Conservation (phyloP, 1,284 basidiomycete species). For the Malassezia sp. region DNA sequence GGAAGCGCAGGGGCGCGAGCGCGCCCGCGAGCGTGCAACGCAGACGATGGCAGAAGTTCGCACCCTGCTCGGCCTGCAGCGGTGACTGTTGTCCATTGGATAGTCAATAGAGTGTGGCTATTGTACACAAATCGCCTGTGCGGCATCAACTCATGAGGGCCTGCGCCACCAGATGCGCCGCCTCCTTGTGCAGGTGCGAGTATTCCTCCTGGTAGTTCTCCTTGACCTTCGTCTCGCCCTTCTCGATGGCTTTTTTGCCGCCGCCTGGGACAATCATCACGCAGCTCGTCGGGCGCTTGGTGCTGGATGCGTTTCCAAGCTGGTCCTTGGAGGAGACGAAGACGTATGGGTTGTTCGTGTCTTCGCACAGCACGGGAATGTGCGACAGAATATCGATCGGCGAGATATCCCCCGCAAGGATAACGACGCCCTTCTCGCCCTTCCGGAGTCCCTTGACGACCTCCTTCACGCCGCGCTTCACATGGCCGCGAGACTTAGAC, state of each 20-base stretch:
- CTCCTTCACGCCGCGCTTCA: conserved; percentile 46
- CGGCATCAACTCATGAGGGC: conserved; percentile 5
- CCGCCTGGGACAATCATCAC: conserved; percentile 62
- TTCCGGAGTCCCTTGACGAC: conserved; percentile 45
- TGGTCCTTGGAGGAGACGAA: conserved; percentile 53
- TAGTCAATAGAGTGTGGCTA: conserved; percentile 1
- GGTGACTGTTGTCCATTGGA: neutral
- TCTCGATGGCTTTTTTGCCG: conserved; percentile 59
- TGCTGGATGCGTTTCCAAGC: conserved; percentile 84
- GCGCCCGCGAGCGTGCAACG: conserved; percentile 57
- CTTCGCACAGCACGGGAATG: conserved; percentile 85
- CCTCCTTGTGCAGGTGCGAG: conserved; percentile 71
- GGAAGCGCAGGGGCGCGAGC: conserved; percentile 57
- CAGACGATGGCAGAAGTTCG: conserved; percentile 62
- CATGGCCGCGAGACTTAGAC: conserved; percentile 42
- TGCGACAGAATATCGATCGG: conserved; percentile 98
- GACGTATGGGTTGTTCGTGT: conserved; percentile 84
- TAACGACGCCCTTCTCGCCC: conserved; percentile 56
- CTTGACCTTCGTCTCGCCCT: conserved; percentile 53
- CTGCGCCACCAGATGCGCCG: conserved; percentile 11
- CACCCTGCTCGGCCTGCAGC: conserved; percentile 55
- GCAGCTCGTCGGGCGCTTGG: conserved; percentile 94
- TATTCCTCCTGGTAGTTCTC: conserved; percentile 74
- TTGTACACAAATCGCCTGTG: conserved; percentile 5
- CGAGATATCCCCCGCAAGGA: conserved; percentile 92